Percentiles rank a stretch among this genome's conserved stretches.
phyloP scores from a whole-genome alignment of 2,329 filamentous ascomycete species.

The Colletotrichum spinosum region DNA sequence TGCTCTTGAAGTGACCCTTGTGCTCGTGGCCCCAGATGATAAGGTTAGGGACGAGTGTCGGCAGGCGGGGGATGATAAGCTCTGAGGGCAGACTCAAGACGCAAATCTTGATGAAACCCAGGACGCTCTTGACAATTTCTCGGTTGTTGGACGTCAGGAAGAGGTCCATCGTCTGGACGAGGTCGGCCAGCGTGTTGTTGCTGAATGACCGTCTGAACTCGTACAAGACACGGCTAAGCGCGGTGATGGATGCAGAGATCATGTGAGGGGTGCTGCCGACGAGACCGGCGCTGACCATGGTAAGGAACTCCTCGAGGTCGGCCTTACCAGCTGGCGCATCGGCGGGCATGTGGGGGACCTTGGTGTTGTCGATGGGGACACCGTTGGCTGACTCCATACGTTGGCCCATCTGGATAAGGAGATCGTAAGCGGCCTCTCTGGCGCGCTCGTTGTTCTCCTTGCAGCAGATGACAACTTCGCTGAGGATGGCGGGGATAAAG shows the following conservation, averaged over 20 bases:
- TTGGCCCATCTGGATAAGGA: conserved; percentile 89
- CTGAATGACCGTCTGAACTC: conserved; percentile 83
- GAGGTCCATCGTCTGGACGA: conserved; percentile 94
- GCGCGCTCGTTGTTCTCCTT: conserved; percentile 99
- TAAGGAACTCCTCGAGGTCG: conserved; percentile 94
- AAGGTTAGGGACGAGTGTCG: conserved; percentile 85
- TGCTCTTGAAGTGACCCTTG: conserved; percentile 95
- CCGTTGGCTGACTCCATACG: conserved; percentile 77
- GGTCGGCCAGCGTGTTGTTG: conserved; percentile 78
- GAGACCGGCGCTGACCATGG: conserved; percentile 96
- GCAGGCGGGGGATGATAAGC: conserved; percentile 81
- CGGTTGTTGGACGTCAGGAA: conserved; percentile 97
- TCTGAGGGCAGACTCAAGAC: conserved; percentile 86
- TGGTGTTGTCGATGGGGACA: conserved; percentile 83
- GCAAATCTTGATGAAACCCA: conserved; percentile 97
- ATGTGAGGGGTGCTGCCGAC: conserved; percentile 95
- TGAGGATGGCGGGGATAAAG: conserved; percentile 91
- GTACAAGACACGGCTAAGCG: conserved; percentile 91
- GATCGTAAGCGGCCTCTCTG: conserved; percentile 87
- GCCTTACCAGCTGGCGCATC: conserved; percentile 83
- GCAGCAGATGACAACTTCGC: conserved; percentile 94
- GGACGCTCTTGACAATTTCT: conserved; percentile 93
- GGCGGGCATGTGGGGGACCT: conserved; percentile 86
- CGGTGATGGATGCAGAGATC: conserved; percentile 97
- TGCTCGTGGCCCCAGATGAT: conserved; percentile 98